Conservation (phyloP, 139 green algal species). For the Picochlorum sp. region DNA sequence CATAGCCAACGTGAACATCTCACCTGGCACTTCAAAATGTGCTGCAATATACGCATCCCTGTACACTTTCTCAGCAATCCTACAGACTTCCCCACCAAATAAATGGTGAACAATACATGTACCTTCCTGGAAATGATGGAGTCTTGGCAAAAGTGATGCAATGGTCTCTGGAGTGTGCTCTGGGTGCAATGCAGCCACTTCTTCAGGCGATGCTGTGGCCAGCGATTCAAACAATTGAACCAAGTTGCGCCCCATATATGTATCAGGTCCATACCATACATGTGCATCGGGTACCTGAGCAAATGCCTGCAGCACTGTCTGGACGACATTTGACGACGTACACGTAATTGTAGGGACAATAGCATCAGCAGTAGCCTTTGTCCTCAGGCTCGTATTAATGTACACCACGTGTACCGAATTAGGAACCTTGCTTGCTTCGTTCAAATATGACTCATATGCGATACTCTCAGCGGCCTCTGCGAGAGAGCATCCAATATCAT, state of each 20-base stretch:
- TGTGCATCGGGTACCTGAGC: slow-evolving; percentile 63
- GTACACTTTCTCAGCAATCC: slow-evolving; percentile 59
- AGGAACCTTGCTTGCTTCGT: slow-evolving; percentile 35
- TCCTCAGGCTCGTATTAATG: slow-evolving; percentile 96
- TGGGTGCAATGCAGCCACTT: slow-evolving; percentile 70
- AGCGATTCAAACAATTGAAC: slow-evolving; percentile 75
- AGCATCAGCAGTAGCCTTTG: slow-evolving; percentile 78
- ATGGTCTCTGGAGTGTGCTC: slow-evolving; percentile 34
- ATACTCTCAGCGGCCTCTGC: slow-evolving; percentile 82
- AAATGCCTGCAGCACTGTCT: slow-evolving; percentile 89
- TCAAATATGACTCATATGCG: slow-evolving; percentile 69
- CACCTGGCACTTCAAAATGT: slow-evolving; percentile 95
- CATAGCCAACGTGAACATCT: slow-evolving; percentile 91
- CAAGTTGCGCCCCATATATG: slow-evolving; percentile 98
- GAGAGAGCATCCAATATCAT: slow-evolving; percentile 90
- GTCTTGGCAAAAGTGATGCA: slow-evolving; percentile 58
- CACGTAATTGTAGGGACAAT: slow-evolving; percentile 96
- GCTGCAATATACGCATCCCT: slow-evolving; percentile 89
- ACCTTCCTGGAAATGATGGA: slow-evolving; percentile 84
- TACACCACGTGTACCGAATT: slow-evolving; percentile 87
- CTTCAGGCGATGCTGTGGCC: slow-evolving; percentile 39
- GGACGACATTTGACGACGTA: slow-evolving; percentile 97
- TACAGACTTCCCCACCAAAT: slow-evolving; percentile 80
- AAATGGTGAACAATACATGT: slow-evolving; percentile 98
- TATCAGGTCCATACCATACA: slow-evolving; percentile 97